Percentiles rank a stretch among this genome's conserved stretches.
Conservation (phyloP, 169 alveolate species). For the Plasmodium gaboni region DNA sequence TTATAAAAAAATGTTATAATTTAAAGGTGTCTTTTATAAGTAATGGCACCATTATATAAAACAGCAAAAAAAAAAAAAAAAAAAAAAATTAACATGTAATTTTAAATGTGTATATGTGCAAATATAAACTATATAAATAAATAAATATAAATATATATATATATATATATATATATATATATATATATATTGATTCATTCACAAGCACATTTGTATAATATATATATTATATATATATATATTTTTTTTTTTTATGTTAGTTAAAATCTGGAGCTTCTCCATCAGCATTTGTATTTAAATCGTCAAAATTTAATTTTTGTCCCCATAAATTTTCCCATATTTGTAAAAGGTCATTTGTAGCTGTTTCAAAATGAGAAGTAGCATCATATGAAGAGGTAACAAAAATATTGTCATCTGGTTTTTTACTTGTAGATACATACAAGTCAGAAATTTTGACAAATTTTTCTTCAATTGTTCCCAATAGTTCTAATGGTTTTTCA, state of each 20-base stretch:
- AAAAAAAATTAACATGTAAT: neutral
- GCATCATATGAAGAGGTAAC: constrained; percentile 97
- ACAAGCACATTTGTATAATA: too few species aligned
- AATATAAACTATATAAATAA: too few species aligned
- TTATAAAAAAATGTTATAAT: too few species aligned
- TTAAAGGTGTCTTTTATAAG: too few species aligned
- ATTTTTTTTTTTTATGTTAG: too few species aligned
- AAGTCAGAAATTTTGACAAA: constrained; percentile 92
- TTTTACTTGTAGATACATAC: constrained; percentile 92
- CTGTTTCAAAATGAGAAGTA: constrained; percentile 97
- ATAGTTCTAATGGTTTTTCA: constrained; percentile 94
- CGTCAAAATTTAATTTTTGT: constrained; percentile 71
- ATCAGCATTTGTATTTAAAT: constrained; percentile 41
- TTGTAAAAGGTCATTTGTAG: constrained; percentile 94
- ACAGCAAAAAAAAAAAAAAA: neutral
- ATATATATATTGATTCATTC: too few species aligned
- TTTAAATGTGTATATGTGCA: too few species aligned
- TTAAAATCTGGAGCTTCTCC: constrained; percentile 4
- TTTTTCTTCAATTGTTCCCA: constrained; percentile 94
- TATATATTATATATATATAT: too few species aligned
- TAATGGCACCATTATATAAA: neutral
- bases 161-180: too few species aligned
- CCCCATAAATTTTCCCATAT: constrained; percentile 84
- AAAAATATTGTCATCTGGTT: constrained; percentile 90
- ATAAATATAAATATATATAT: too few species aligned